These are phyloP conservation scores for Cladophialophora carrionii DNA, from an alignment of 2,329 filamentous ascomycete genomes.

Conservation along the genomic window DNA sequence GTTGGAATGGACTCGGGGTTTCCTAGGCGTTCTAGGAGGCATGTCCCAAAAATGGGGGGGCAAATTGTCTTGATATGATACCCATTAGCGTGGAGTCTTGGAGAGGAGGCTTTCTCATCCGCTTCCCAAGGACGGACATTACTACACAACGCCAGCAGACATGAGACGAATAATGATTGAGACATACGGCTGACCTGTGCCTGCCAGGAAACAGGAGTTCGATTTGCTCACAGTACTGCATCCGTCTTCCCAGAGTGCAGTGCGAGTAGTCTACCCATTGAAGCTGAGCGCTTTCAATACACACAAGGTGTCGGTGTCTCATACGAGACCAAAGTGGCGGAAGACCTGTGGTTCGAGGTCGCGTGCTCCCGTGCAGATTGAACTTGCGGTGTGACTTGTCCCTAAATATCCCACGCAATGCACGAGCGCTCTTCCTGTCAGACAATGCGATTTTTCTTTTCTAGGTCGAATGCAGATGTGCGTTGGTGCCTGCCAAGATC, in stretches of 20 bases:
- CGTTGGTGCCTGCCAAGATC: slow-evolving; percentile 29
- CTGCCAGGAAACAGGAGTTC: background rate
- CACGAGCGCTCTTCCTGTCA: background rate
- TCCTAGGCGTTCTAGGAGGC: slow-evolving; percentile 7
- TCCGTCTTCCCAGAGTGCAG: background rate
- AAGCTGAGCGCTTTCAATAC: background rate
- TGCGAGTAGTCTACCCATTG: background rate
- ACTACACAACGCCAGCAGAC: background rate
- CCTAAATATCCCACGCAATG: background rate
- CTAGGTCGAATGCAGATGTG: background rate
- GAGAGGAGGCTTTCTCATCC: slow-evolving; percentile 3
- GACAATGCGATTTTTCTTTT: background rate
- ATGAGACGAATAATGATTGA: background rate
- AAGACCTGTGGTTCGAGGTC: background rate
- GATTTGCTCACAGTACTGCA: background rate
- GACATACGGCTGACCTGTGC: background rate
- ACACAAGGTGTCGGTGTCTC: background rate
- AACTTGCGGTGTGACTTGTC: slow-evolving; percentile 4
- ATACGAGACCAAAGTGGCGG: background rate
- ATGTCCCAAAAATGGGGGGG: slow-evolving; percentile 4
- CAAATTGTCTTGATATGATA: slow-evolving; percentile 21
- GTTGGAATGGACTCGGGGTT: slow-evolving; percentile 1
- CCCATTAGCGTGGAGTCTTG: slow-evolving; percentile 14
- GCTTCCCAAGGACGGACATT: background rate
- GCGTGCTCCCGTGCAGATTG: background rate